Base-by-base conservation (phyloP, 495 filamentous ascomycete genomes). In the Elasticomyces elasticus region DNA sequence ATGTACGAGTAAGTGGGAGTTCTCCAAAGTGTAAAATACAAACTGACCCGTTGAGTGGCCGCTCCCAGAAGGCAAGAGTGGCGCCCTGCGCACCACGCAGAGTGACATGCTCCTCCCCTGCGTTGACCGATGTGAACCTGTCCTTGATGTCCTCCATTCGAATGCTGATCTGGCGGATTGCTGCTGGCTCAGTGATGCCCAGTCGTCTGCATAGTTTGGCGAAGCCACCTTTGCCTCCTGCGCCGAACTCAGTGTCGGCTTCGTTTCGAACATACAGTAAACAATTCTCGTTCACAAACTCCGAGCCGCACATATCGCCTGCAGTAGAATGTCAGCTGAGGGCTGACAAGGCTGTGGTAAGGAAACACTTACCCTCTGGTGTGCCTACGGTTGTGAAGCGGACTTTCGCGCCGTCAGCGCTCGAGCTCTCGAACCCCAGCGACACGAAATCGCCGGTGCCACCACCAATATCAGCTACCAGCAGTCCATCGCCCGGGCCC, bases 381-480 rank as follows among this genome's bases (percentile, higher is more conserved):
- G 2, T 41, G 9, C 35, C 40, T 13, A 53, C 25, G 6, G 25
- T 13, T 5, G 1, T 2, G 3, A 53, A 40, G 12, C 33, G n/a
- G 4, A 44, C 40, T 43, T 33, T 24, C 27, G 51, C 51, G 7
- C 51, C 51, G 5, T 7, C 24, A n/a, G 17, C 23, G 42, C 38
- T 30, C 9, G 43, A 19, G n/a, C n/a, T 38, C n/a, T 17, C 27
- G 20, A 37, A 10, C 40, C 19, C 15, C n/a, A 28, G 37, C 11
- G 42, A 31, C 24, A 47, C 52, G 31, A 48, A 54, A 42, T 54
- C 52, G 2, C 52, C 52, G 4, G 52, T 54, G n/a, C 52, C 52
- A 6, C 52, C 52, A 7, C 52, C 52, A 24, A 54, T 25, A 30
- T 46, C 52, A 2, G 52, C 41, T 4, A 54, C 43, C 20, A 48